Conservation (phyloP, 768 basidiomycete genomes). For the Holtermanniella nyarrowii region DNA sequence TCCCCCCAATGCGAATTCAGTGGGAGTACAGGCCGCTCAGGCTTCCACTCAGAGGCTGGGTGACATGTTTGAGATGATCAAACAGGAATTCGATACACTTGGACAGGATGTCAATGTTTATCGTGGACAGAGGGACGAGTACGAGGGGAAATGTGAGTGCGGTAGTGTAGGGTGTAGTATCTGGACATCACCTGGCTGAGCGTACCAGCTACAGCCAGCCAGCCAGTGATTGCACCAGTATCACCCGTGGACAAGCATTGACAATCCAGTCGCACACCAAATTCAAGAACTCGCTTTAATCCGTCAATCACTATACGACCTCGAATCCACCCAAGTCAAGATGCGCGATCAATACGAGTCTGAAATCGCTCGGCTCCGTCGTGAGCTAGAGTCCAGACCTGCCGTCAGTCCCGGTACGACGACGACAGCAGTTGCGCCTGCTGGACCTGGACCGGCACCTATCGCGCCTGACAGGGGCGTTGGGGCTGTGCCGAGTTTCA, state of each 20-base stretch:
- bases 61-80: constrained; percentile 70
- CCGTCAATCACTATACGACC: constrained; percentile 78
- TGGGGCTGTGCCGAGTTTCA: constrained; percentile 16
- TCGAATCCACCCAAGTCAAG: constrained; percentile 79
- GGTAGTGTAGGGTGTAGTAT: background rate
- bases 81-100: constrained; percentile 72
- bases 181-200: background rate
- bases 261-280: constrained; percentile 52
- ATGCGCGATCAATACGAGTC: constrained; percentile 78
- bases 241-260: too few species aligned
- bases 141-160: constrained; percentile 70
- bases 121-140: constrained; percentile 75
- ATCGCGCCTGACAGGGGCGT: constrained; percentile 8
- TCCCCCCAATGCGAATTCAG: constrained; percentile 3
- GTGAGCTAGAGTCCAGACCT: constrained; percentile 51
- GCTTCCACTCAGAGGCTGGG: constrained; percentile 46
- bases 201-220: constrained; percentile 49
- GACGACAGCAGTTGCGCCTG: constrained; percentile 26
- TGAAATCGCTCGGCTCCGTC: constrained; percentile 61
- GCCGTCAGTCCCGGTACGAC: constrained; percentile 27
- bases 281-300: constrained; percentile 85
- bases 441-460: constrained; percentile 27
- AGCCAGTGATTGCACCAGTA: background rate
- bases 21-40: background rate
- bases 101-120: constrained; percentile 56